Evolutionary conservation across 1,284 basidiomycete genomes (phyloP), one percentile per base, ranked within the genome.

Genomic region (Fomes fomentarius): DNA sequence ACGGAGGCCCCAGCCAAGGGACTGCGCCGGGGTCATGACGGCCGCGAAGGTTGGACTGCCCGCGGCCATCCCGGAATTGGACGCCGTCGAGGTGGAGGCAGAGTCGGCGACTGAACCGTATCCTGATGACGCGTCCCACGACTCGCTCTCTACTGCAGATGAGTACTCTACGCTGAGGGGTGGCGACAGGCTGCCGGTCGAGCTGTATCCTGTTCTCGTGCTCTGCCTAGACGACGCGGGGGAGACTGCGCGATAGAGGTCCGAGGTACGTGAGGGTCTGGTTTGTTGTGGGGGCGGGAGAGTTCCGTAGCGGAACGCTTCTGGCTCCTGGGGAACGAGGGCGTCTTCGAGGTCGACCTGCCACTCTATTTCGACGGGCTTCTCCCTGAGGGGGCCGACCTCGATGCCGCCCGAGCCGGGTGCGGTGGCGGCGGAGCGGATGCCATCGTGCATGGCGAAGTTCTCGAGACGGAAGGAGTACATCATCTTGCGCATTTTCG

Each of bases 401-500:
- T 62, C 60, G 50, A 68, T 63, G 17, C 65, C 66, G 39, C 58
- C 56, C 15, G 62, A 56, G 42, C 62, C 63, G 21, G 58, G 54
- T 50, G 60, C 56, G 24, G 56, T 57, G 8, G 60, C 65, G 15
- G 64, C 62, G 41, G 56, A 58, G 51, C 61, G 58, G 50, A 72
- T 73, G 54, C 76, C 78, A 52, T 78, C 82, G 60, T 89, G 84
- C 67, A 87, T 82, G 9, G 86, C 79, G 62, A 91, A 91, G 0
- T 87, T 88, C 66, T 91, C 85, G 60, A 91, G 77, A 10, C 89
- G 79, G 68, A 91, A 89, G 12, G 85, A 82, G 51, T 80, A 79
- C 88, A 91, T 91, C 81, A 89, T 82, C 47, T 74, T 73, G 47
- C 82, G 80, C 88, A 89, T 89, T 38, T 78, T 77, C 42, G 78